phyloP scores from a whole-genome alignment of 2,329 filamentous ascomycete genomes.

The Xylaria sp. region DNA sequence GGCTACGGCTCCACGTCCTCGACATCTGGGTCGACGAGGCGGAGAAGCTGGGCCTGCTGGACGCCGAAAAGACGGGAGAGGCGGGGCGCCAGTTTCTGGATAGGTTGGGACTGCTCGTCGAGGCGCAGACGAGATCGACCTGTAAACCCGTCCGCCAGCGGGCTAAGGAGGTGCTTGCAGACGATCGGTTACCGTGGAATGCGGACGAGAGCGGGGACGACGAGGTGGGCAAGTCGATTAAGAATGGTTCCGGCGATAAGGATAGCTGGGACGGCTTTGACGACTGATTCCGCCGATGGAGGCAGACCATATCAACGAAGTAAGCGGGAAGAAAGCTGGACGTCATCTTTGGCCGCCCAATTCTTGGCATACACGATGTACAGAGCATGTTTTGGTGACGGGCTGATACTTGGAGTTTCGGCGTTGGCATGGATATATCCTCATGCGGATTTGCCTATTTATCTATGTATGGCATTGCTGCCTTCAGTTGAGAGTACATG shows the following conservation, averaged over 20 bases:
- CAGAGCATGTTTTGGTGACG: not conserved
- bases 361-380: too few species aligned
- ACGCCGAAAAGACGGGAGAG: conserved; percentile 55
- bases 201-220: conserved; percentile 53
- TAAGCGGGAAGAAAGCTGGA: not conserved
- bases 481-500: conserved; percentile 10
- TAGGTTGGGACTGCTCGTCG: conserved; percentile 65
- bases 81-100: conserved; percentile 63
- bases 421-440: conserved; percentile 43
- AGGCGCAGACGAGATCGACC: conserved; percentile 66
- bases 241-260: conserved; percentile 55
- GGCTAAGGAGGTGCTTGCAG: conserved; percentile 75
- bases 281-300: conserved; percentile 58
- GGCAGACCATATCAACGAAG: not conserved
- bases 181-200: conserved; percentile 78
- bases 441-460: conserved; percentile 32
- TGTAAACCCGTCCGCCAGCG: conserved; percentile 78
- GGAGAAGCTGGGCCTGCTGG: conserved; percentile 72
- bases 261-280: conserved; percentile 77
- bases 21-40: conserved; percentile 95
- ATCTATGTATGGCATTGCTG: conserved; percentile 31
- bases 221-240: conserved; percentile 50
- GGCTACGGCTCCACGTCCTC: conserved; percentile 84
- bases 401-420: conserved; percentile 32
- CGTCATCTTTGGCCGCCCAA: too few species aligned